Conservation (phyloP, 2,329 filamentous ascomycete species). For the Aspergillus brasiliensis region DNA sequence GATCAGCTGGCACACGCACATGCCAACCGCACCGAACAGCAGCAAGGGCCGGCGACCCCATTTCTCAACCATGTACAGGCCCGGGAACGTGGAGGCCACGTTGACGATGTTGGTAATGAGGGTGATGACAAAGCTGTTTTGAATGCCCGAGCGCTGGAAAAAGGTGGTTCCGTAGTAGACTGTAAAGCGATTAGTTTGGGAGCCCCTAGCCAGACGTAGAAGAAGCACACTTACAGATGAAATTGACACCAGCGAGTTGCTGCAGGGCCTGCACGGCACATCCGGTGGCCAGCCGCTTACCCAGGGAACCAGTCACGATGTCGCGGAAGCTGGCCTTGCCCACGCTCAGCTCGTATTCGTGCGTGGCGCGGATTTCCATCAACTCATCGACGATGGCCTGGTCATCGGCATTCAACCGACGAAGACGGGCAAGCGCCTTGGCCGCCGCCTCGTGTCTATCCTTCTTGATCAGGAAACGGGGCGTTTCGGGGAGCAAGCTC, state of each 20-base stretch:
- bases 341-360: conserved; percentile 71
- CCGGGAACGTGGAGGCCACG: conserved; percentile 50
- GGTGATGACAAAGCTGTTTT: conserved; percentile 49
- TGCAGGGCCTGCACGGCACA: conserved; percentile 44
- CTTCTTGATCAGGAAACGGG: conserved; percentile 80
- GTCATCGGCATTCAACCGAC: conserved; percentile 66
- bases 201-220: not conserved
- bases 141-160: conserved; percentile 43
- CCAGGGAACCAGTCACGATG: conserved; percentile 37
- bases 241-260: conserved; percentile 47
- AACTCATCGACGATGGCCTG: conserved; percentile 76
- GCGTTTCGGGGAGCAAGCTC: conserved; percentile 76
- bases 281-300: conserved; percentile 44
- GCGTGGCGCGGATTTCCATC: conserved; percentile 81
- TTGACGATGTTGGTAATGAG: conserved; percentile 54
- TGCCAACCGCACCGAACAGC: conserved; percentile 50
- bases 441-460: conserved; percentile 67
- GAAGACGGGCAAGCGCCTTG: conserved; percentile 64
- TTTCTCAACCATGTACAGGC: conserved; percentile 52
- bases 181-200: conserved; percentile 6
- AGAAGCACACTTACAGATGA: conserved; percentile 38
- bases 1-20: conserved; percentile 52
- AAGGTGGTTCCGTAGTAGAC: conserved; percentile 46
- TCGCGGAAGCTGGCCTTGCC: conserved; percentile 42
- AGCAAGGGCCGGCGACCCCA: conserved; percentile 52